phyloP scores from a whole-genome alignment of 1,139 yeast species.

The Hanseniaspora uvarum region DNA sequence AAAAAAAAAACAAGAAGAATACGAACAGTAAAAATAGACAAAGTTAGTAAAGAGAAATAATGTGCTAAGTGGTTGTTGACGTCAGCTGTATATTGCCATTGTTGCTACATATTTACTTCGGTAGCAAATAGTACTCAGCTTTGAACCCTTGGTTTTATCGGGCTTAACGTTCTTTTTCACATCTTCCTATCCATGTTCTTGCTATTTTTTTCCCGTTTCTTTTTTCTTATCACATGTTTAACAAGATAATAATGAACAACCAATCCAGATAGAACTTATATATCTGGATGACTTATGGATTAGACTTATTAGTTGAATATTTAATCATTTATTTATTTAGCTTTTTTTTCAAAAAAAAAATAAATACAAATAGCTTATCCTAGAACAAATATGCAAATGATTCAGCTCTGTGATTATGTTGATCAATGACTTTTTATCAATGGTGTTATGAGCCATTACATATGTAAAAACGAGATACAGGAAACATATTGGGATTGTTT shows the following conservation, averaged over 20 bases:
- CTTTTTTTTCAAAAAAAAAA: too few species aligned
- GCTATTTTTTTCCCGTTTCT: background rate
- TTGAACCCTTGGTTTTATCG: background rate
- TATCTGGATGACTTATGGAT: background rate
- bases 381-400: background rate
- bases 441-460: background rate
- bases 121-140: too few species aligned
- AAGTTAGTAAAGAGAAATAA: background rate
- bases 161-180: background rate
- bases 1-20: background rate
- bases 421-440: background rate
- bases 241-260: background rate
- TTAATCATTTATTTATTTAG: too few species aligned
- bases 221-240: background rate
- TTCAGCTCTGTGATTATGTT: conserved; percentile 3
- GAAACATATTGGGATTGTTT: background rate
- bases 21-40: background rate
- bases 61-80: background rate
- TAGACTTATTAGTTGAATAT: background rate
- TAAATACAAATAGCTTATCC: background rate
- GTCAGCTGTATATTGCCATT: too few species aligned
- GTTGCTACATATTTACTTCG: too few species aligned
- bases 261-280: background rate
- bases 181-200: background rate
- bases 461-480: background rate